Conservation (phyloP, 1,284 basidiomycete species). For the Wolfiporia cocos region DNA sequence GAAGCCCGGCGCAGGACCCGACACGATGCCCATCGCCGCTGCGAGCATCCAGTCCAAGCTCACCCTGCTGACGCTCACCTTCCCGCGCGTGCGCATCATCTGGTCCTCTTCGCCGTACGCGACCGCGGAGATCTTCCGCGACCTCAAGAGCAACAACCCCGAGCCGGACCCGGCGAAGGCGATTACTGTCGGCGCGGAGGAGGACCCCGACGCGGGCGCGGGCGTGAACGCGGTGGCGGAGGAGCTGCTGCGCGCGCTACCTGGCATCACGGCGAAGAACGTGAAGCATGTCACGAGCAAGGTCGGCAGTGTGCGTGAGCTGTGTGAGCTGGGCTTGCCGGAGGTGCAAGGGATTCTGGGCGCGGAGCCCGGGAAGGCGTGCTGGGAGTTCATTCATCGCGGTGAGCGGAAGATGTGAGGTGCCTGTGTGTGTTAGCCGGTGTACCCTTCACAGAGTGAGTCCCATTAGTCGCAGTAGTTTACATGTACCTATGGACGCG, state of each 20-base stretch:
- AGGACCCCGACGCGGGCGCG: conserved; percentile 55
- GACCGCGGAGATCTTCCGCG: conserved; percentile 88
- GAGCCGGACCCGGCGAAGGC: conserved; percentile 83
- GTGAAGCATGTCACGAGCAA: conserved; percentile 80
- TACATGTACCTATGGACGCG: too few relatives aligned
- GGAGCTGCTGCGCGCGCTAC: conserved; percentile 67
- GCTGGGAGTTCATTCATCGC: conserved; percentile 78
- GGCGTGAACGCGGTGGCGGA: conserved; percentile 72
- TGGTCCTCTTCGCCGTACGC: conserved; percentile 97
- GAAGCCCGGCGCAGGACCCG: conserved; percentile 33
- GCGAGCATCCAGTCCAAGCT: conserved; percentile 82
- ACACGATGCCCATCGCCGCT: conserved; percentile 33
- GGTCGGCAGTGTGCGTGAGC: conserved; percentile 69
- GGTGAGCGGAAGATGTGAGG: conserved; percentile 37
- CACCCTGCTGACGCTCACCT: conserved; percentile 83
- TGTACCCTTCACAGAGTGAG: too few relatives aligned
- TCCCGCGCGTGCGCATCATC: conserved; percentile 88
- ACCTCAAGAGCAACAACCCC: conserved; percentile 79
- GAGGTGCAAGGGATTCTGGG: conserved; percentile 78
- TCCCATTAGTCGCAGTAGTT: too few relatives aligned
- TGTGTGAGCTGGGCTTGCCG: conserved; percentile 63
- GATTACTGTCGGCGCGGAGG: conserved; percentile 75
- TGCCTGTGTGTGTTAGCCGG: background rate
- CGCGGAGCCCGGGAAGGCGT: conserved; percentile 73
- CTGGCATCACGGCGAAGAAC: conserved; percentile 83